Evolutionary conservation across 306 rosid genomes (phyloP), one percentile per base, ranked within the genome.

Genomic region (Quercus rubra): DNA sequence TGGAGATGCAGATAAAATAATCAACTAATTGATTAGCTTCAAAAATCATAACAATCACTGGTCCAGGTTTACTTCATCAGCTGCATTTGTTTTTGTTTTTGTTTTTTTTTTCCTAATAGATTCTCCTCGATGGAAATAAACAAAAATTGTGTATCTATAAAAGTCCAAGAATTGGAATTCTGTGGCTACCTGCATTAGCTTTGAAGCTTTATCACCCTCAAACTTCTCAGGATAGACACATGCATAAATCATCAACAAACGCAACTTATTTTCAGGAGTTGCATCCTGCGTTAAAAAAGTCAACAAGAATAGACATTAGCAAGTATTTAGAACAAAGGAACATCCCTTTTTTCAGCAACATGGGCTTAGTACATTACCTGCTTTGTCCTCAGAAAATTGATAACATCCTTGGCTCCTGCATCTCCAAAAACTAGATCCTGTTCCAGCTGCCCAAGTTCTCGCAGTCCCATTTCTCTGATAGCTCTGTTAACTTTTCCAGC

Each of bases 371-470:
- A 79, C 63, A 71, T 86, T 64, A 92, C 99, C 98, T 92, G 98
- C 43, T 88, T 89, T 83, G 88, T 80, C 86, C 97, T 90, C 78
- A 95, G 83, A 78, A 79, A 92, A 81, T 35, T 89, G 81, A 95
- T 95, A 68, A 95, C 98, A 6, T 95, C 99, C 88, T 92, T 95
- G 73, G 98, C 92, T 86, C 87, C 96, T 19, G 98, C 97, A 82
- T 95, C 97, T 66, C 99, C 99, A 76, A 95, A 95, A 75, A 95
- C 99, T 85, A 92, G 97, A 88, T 95, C 98, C 83, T 95, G 98
- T 85, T 95, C 99, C 76, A 95, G 83, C 82, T 91, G 98, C 79
- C 99, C 98, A 58, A 95, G 98, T 31, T 85, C 94, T 81, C 96
- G 85, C 64, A 95, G 97, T 62, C 87, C 91, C 38, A 52, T 31